Conservation (phyloP, 257 asterid genomes). For the Solanum acaule region DNA sequence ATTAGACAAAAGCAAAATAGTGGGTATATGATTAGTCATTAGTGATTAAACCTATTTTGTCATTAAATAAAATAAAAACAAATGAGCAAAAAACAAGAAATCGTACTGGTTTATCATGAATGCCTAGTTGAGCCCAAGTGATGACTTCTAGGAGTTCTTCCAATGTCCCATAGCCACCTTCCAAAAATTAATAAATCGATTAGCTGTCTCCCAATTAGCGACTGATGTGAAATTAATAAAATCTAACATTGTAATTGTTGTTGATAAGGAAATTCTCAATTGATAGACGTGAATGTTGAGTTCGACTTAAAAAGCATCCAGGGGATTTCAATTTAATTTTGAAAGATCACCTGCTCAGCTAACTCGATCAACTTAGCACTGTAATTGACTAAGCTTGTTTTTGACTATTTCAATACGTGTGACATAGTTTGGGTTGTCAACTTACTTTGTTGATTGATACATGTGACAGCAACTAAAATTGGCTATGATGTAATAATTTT, state of each 20-base stretch:
- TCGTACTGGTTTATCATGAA: slow-evolving; percentile 86
- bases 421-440: background rate
- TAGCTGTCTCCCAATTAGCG: background rate
- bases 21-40: background rate
- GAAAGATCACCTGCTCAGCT: background rate
- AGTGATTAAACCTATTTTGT: background rate
- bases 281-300: no score
- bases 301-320: background rate
- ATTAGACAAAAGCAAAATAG: background rate
- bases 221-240: background rate
- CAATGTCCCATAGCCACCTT: slow-evolving; percentile 96
- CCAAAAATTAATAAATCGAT: background rate
- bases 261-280: no score
- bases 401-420: background rate
- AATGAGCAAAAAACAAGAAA: background rate
- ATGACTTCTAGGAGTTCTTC: slow-evolving; percentile 90
- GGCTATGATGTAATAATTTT: background rate
- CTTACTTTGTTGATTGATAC: background rate
- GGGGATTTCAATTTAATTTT: background rate
- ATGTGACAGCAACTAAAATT: slow-evolving; percentile 11
- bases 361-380: background rate
- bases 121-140: slow-evolving; percentile 97
- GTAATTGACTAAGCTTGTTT: background rate
- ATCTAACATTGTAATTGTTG: background rate
- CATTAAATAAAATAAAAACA: background rate